These are phyloP conservation scores for Rhinocladiella mackenziei DNA, from an alignment of 2,329 filamentous ascomycete genomes.

Conservation along the genomic window DNA sequence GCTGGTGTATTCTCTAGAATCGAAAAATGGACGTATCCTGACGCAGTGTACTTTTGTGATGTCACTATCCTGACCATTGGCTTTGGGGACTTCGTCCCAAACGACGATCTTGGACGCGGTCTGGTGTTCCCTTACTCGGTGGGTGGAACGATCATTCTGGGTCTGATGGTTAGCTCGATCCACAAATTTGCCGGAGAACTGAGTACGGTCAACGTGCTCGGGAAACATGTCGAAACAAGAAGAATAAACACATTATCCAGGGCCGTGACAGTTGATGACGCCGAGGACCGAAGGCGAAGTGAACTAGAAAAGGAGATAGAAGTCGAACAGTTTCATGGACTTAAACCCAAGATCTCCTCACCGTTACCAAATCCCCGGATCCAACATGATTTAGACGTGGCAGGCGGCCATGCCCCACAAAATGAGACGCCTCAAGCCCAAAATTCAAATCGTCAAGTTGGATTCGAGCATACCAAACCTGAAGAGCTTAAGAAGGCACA, in stretches of 20 bases:
- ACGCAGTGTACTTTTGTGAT: constrained; percentile 75
- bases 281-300: constrained; percentile 26
- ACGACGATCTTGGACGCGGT: constrained; percentile 57
- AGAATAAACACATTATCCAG: constrained; percentile 53
- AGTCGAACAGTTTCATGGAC: constrained; percentile 22
- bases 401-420: too few relatives aligned
- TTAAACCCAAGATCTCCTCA: constrained; percentile 34
- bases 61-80: constrained; percentile 61
- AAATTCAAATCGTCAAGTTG: constrained; percentile 11
- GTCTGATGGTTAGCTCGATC: constrained; percentile 77
- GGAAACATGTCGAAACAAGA: constrained; percentile 54
- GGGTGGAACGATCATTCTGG: constrained; percentile 76
- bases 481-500: constrained; percentile 12
- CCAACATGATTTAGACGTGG: constrained; percentile 24
- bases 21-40: constrained; percentile 63
- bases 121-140: constrained; percentile 80
- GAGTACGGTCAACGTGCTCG: constrained; percentile 59
- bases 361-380: constrained; percentile 32
- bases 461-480: constrained; percentile 13
- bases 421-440: constrained; percentile 1
- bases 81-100: constrained; percentile 59
- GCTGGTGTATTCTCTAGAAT: constrained; percentile 69
- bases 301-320: constrained; percentile 29
- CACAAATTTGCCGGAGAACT: constrained; percentile 61
- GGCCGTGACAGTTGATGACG: constrained; percentile 43